Base-by-base conservation (phyloP, 208 protist species). In the Strigomonas galati region DNA sequence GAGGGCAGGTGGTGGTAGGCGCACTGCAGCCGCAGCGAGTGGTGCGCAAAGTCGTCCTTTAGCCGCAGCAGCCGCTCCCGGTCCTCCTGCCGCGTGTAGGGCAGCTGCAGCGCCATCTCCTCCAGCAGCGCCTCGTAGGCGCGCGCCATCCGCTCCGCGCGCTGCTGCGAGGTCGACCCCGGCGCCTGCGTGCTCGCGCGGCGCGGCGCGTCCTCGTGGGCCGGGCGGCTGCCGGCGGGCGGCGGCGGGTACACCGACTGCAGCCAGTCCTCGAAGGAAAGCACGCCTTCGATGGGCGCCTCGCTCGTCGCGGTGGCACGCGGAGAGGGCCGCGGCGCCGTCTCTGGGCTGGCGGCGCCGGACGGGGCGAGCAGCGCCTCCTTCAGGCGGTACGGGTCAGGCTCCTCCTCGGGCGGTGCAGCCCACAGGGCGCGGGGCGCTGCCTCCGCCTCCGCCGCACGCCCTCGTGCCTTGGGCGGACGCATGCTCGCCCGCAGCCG, bases 11-110 rank as follows among this genome's bases (percentile, higher is more conserved):
- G n/a, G 53, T 14, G 53, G 23, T 40, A 21, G 15, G 53, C 53
- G 24, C 26, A 31, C 53, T 58, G 53, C 24, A 58, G 53, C 15
- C 53, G 53, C 24, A 58, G 24, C 24, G 21, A 21, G 24, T 58
- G 53, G 28, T 58, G 53, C 21, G 28, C 23, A 14, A 58, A 58
- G 53, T 28, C 24, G 28, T 58, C 53, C 23, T 17, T n/a, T 2
- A 30, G 24, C 10, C 28, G 53, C 53, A 58, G n/a, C 28, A 58
- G 17, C 21, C 53, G 53, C 53, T 35, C 26, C 5, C 53, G 53
- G 24, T 58, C 53, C 53, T 58, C 53, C 6, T 37, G 32, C 5
- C 28, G 15, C 5, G 53, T 35, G 28, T 58, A 58, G 21, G 21
- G 23, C 28, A 58, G 28, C 21, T 2, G 2, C 5, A 10, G 6